phyloP scores from a whole-genome alignment of 257 asterid genomes.

The Leptodermis oblonga region DNA sequence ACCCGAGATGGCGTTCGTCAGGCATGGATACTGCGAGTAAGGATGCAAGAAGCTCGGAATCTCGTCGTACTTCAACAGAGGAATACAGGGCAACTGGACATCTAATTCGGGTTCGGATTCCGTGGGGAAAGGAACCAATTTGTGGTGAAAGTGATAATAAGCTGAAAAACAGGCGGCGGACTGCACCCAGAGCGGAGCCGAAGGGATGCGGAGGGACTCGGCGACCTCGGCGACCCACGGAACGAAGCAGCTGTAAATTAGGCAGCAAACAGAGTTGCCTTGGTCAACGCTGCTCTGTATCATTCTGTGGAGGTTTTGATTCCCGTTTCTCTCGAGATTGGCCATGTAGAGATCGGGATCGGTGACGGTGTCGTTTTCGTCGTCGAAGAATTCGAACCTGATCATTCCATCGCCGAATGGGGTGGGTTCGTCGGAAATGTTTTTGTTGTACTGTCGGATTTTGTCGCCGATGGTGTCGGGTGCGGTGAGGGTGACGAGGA shows the following conservation, averaged over 20 bases:
- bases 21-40: conserved; percentile 19
- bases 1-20: conserved; percentile 35
- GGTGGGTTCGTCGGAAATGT: conserved; percentile 19
- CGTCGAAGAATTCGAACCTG: conserved; percentile 70
- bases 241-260: conserved; percentile 56
- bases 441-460: conserved; percentile 43
- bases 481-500: conserved; percentile 52
- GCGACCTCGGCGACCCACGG: conserved; percentile 86
- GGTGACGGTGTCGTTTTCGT: conserved; percentile 29
- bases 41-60: conserved; percentile 62
- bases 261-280: conserved; percentile 61
- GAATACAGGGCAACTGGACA: conserved; percentile 52
- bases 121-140: conserved; percentile 42
- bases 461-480: conserved; percentile 44
- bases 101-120: conserved; percentile 40
- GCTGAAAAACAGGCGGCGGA: conserved; percentile 61
- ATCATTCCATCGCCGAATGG: conserved; percentile 48
- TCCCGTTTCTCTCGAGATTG: conserved; percentile 53
- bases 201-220: conserved; percentile 42
- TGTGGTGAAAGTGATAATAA: conserved; percentile 45
- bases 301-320: conserved; percentile 34
- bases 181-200: conserved; percentile 78
- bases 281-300: conserved; percentile 34
- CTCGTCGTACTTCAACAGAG: conserved; percentile 56
- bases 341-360: conserved; percentile 25